Base-by-base conservation (phyloP, 1,139 yeast species). In the Scheffersomyces illinoinensis region DNA sequence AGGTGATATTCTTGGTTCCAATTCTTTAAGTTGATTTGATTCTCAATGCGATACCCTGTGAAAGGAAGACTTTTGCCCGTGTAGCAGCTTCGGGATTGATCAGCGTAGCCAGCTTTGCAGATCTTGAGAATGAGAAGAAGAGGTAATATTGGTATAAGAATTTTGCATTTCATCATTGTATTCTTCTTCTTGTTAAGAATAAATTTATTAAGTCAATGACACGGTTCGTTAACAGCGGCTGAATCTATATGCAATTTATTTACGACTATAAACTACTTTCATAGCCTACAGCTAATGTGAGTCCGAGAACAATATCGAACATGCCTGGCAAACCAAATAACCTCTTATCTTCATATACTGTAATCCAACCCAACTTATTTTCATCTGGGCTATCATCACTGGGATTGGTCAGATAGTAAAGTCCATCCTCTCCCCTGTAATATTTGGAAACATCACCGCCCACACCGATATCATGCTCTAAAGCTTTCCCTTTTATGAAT, bases 331-430 rank as follows among this genome's bases (percentile, higher is more conserved):
- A 63, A 6, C 70, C 69, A 54, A 75, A 71, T 17, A 74, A 54
- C 56, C 65, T 55, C 1, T 61, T 59, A 57, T 84, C 85, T 53
- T 86, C 89, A 64, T 83, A 86, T 1, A 87, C 75, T 0, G 90
- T 85, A 5, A 87, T 68, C 91, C 91, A 87, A 0, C 91, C 90
- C 49, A 86, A 63, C 64, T 85, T 87, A 57, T 76, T 80, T 53
- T 84, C 86, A 66, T 84, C 85, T 0, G 90, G 90, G 4, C 81
- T 73, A 68, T 87, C 91, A 67, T 87, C 91, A 8, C 73, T 74
- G 0, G 89, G 87, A 57, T 77, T 76, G 52, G 71, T 69, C 59
- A 68, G 75, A 57, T 72, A 75, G 56, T 77, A 73, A 4, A 86
- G 72, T 1, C 90, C 90, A 69, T 87, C 90, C n/a, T 86, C 85